Evolutionary conservation across 2,329 filamentous ascomycete genomes (phyloP), one percentile per base, ranked within the genome.

Genomic region (Microcyclosporella mali): DNA sequence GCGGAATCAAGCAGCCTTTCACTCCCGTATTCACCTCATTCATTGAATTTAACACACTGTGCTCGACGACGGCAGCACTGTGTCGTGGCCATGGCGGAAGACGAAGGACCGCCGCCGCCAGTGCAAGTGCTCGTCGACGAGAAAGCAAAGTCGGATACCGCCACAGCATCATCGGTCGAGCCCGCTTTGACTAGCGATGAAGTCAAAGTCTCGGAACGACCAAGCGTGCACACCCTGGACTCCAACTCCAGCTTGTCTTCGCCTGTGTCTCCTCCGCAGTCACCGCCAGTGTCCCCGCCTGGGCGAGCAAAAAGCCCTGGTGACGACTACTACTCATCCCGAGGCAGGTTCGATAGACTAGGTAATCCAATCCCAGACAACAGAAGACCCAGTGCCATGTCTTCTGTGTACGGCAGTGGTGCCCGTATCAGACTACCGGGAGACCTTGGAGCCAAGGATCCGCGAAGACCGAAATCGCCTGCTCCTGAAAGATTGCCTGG

Each of bases 371-470:
- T 59, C 6, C 55, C 58, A 12, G 47, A 60, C 12, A 49, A 51
- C 10, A 33, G 51, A 36, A 42, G 51, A 29, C 46, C 52, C 11
- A 48, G 51, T 21, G 59, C 61, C 8, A 63, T 62, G 56, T 47
- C 60, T 27, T 50, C 55, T 3, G 54, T 57, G 2, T 61, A 53
- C 43, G 56, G 56, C 21, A 51, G 42, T 15, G 42, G 40, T 12
- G 28, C 19, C 10, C 56, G 56, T 31, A 53, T 62, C 9, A 47
- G 51, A 19, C 49, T 65, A n/a, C 63, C 63, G 6, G 63, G 63
- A 14, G 63, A 65, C 45, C 53, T 64, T 3, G 62, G 62, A 12
- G 52, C 61, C 4, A 60, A 53, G 29, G 62, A 65, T 43, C 62
- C 62, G 6, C 49, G 62, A 33, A 52, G 62, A 28, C 53, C 60